Base-by-base conservation (phyloP, 2,329 filamentous ascomycete species). In the Fusarium haematococcum region DNA sequence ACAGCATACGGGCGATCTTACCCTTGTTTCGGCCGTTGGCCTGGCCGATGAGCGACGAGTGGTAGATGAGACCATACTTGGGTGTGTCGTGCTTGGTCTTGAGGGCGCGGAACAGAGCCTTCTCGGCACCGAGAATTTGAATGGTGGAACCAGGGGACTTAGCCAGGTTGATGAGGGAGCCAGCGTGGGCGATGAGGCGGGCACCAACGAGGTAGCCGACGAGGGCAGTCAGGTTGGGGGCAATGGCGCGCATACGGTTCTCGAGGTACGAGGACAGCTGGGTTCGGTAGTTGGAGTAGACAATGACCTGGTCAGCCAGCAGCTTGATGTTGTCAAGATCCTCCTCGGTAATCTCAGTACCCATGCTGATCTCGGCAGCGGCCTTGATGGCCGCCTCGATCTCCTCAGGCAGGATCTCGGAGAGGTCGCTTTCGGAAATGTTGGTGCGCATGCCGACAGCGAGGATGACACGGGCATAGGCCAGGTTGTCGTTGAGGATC, bases 41-140 rank as follows among this genome's bases (percentile, higher is more conserved):
- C 86, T 99, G 97, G 52, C 97, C 97, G 75, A 99, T 97, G 54
- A 99, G 90, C 32, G 94, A 97, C 58, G 94, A 93, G 85, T 97
- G 94, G 86, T 97, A 97, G 83, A 97, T 94, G 75, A 97, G 89
- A 89, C 97, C 97, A 80, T 98, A 99, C 86, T 98, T 99, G 81
- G 97, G 97, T 43, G 97, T 99, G 81, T 98, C 95, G 85, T 98
- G 96, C 90, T 99, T 98, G 59, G 97, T 99, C 91, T 99, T 99
- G 74, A 99, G 89, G 23, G 97, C 97, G 81, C 97, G 92, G 92
- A 99, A 99, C 52, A 99, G 91, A 9, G 97, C 97, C 90, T 99
- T 99, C 88, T 99, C 97, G 70, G 97, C 97, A 88, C 97, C 97
- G 66, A 98, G 91, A 81, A 99, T 98, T 88, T 99, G 97, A 77